Evolutionary conservation across 2,329 filamentous ascomycete species (phyloP).

Genomic region (Xylaria sp.): DNA sequence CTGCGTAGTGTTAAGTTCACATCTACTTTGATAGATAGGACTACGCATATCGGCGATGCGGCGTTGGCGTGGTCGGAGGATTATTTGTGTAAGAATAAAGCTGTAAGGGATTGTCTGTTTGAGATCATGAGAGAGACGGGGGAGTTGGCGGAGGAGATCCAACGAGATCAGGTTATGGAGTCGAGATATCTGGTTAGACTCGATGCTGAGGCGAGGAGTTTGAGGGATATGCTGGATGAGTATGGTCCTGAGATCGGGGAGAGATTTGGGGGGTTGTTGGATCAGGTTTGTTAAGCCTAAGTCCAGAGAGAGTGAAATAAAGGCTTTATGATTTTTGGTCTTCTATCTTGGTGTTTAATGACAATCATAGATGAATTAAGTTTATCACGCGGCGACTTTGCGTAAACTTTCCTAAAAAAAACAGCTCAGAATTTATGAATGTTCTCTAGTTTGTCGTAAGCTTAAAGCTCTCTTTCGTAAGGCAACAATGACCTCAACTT

Average conservation of each 20-base stretch:
- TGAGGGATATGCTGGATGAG: neutral
- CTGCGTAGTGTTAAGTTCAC: neutral
- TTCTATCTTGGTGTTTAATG: no score
- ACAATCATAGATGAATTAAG: no score
- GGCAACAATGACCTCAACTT: no score
- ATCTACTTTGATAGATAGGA: neutral
- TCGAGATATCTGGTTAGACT: neutral
- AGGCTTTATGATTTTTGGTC: no score
- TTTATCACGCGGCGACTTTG: no score
- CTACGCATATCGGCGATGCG: no score
- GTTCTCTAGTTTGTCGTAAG: no score
- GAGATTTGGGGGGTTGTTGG: neutral
- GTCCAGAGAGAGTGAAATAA: no score
- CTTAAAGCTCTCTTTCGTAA: no score
- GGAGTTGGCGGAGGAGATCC: neutral
- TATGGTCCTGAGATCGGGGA: neutral
- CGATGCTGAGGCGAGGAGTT: neutral
- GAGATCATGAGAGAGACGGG: neutral
- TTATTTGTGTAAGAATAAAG: neutral
- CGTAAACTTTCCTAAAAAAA: no score
- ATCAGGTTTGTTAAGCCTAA: neutral
- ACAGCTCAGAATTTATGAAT: no score
- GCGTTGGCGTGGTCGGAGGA: neutral
- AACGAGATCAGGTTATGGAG: neutral
- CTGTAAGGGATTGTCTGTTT: neutral